Evolutionary conservation across 176 grass and related monocot species (phyloP).

Genomic region (Chrysopogon serrulatus): DNA sequence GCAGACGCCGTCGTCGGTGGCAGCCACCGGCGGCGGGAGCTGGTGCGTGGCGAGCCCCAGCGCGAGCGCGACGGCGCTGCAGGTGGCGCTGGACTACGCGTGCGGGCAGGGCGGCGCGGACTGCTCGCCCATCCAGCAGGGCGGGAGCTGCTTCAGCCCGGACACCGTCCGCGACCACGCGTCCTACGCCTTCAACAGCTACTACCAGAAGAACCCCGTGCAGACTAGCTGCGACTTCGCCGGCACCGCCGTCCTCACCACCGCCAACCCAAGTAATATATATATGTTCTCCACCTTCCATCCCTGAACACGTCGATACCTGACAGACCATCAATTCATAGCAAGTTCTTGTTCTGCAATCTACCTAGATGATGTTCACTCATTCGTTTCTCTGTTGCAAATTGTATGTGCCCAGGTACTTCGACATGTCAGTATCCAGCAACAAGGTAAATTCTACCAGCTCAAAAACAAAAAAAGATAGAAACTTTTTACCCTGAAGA

Average conservation of each 20-base stretch:
- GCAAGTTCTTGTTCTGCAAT: background rate
- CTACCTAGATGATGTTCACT: background rate
- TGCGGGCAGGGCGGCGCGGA: constrained; percentile 65
- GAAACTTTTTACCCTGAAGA: too few species aligned
- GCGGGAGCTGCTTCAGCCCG: constrained; percentile 70
- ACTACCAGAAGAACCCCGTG: constrained; percentile 74
- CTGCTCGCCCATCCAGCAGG: constrained; percentile 56
- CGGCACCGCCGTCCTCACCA: constrained; percentile 59
- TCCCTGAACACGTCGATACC: background rate
- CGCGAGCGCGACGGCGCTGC: constrained; percentile 46
- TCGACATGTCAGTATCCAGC: constrained; percentile 51
- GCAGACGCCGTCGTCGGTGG: constrained; percentile 24
- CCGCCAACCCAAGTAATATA: constrained; percentile 74
- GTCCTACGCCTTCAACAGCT: constrained; percentile 82
- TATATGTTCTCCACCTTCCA: too few species aligned
- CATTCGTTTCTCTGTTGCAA: background rate
- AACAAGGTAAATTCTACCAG: constrained; percentile 49
- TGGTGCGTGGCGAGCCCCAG: constrained; percentile 82
- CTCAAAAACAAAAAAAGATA: background rate
- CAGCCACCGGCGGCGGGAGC: constrained; percentile 37
- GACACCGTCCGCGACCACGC: constrained; percentile 75
- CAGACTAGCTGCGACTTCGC: constrained; percentile 76
- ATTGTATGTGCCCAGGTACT: constrained; percentile 32
- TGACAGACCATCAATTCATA: background rate
- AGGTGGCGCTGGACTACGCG: constrained; percentile 83